Conservation (phyloP, 805 yeast species). For the Candida nemodendra region DNA sequence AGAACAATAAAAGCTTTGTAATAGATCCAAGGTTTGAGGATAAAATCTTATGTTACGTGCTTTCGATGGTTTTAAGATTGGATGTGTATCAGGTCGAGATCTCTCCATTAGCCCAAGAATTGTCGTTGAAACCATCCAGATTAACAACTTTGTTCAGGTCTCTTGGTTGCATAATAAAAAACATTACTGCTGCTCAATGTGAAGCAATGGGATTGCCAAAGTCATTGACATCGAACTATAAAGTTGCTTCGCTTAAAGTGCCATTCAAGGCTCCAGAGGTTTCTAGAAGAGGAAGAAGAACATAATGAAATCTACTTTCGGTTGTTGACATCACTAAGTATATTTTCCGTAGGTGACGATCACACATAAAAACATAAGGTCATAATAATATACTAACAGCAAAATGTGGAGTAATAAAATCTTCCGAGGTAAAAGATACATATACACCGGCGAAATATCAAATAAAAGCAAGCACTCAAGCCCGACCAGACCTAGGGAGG, state of each 20-base stretch:
- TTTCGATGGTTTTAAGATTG: constrained; percentile 71
- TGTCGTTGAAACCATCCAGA: constrained; percentile 75
- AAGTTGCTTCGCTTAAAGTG: constrained; percentile 79
- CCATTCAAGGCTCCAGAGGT: constrained; percentile 89
- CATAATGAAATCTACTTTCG: constrained; percentile 11
- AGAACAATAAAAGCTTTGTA: constrained; percentile 72
- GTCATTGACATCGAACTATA: constrained; percentile 51
- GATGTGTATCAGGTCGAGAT: constrained; percentile 74
- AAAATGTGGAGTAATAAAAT: too few relatives aligned
- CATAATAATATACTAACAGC: too few relatives aligned
- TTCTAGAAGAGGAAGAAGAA: constrained; percentile 49
- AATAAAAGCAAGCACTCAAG: too few relatives aligned
- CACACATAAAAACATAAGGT: too few relatives aligned
- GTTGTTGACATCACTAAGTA: too few relatives aligned
- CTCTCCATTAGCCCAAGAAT: constrained; percentile 79
- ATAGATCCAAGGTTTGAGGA: constrained; percentile 90
- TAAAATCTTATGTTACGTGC: constrained; percentile 74
- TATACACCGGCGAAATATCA: too few relatives aligned
- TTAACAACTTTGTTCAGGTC: constrained; percentile 69
- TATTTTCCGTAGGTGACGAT: too few relatives aligned
- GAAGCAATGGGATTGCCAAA: constrained; percentile 69
- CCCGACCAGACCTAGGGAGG: too few relatives aligned
- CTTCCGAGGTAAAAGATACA: too few relatives aligned
- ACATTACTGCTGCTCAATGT: constrained; percentile 70
- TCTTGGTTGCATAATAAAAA: constrained; percentile 77